Conservation (phyloP, 2,329 filamentous ascomycete species). For the Botrytis hyacinthi region DNA sequence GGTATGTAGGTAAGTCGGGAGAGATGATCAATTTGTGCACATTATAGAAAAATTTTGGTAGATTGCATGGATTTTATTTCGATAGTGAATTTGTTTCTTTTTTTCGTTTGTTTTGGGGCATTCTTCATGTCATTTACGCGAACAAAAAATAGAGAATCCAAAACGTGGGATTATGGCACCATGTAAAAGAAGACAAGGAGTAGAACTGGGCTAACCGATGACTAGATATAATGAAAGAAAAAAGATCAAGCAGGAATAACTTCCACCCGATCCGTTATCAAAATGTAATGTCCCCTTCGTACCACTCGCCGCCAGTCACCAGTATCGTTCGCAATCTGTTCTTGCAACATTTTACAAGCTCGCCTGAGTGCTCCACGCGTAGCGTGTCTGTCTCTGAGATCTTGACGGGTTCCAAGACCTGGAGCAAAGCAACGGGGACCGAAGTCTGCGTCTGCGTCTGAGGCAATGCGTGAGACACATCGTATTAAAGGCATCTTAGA, state of each 20-base stretch:
- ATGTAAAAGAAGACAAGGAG: neutral
- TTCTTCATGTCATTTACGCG: accelerated
- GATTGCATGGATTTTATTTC: neutral
- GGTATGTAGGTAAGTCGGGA: neutral
- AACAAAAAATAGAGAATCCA: accelerated
- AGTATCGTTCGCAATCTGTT: neutral
- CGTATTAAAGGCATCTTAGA: neutral
- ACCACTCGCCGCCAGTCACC: neutral
- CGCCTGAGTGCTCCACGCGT: neutral
- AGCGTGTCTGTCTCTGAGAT: neutral
- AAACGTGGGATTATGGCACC: neutral
- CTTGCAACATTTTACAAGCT: neutral
- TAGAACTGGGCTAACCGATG: accelerated
- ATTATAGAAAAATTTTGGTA: neutral
- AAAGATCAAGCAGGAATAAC: neutral
- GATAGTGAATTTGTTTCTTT: neutral
- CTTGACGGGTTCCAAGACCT: neutral
- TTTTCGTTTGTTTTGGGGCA: accelerated
- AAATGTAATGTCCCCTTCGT: no score
- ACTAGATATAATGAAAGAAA: neutral
- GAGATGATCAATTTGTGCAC: neutral
- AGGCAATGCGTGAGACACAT: no score
- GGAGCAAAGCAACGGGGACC: neutral
- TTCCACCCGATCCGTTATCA: neutral
- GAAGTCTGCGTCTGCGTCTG: neutral